Evolutionary conservation across 2,329 filamentous ascomycete species (phyloP).

Genomic region (Xylariaceae sp.): DNA sequence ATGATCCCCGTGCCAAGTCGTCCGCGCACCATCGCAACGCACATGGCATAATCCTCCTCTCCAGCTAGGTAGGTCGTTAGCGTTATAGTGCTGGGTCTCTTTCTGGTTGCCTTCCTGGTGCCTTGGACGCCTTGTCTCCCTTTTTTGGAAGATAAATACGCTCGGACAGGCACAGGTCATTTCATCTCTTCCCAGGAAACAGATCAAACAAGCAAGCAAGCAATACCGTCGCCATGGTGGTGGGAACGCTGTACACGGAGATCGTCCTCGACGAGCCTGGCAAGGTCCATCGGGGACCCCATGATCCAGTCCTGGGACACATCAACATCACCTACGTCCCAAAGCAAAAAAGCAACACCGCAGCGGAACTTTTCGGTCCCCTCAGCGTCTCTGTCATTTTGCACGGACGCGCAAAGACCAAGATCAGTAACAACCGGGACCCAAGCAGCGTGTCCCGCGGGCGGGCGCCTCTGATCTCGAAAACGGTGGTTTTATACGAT

Average conservation of each 20-base stretch:
- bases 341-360: neutral
- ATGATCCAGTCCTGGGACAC: slow-evolving; percentile 13
- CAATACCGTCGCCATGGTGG: slow-evolving; percentile 5
- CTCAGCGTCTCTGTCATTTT: slow-evolving; percentile 11
- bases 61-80: too few relatives aligned
- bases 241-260: slow-evolving; percentile 9
- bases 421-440: slow-evolving; percentile 11
- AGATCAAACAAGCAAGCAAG: neutral
- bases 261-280: slow-evolving; percentile 12
- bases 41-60: too few relatives aligned
- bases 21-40: too few relatives aligned
- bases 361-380: slow-evolving; percentile 14
- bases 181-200: neutral
- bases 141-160: neutral
- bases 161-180: neutral
- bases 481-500: slow-evolving; percentile 6
- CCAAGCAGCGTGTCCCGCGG: slow-evolving; percentile 11
- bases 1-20: too few relatives aligned
- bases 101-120: neutral
- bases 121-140: neutral
- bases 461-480: slow-evolving; percentile 10
- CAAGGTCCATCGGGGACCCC: slow-evolving; percentile 12
- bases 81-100: too few relatives aligned
- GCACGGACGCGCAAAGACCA: slow-evolving; percentile 18
- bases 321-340: slow-evolving; percentile 10